A percentile compares a stretch with the other conserved stretches of the same genome.
These are phyloP conservation scores for Rhynchosporium secalis DNA, from an alignment of 2,329 filamentous ascomycete species.

Conservation along the genomic window DNA sequence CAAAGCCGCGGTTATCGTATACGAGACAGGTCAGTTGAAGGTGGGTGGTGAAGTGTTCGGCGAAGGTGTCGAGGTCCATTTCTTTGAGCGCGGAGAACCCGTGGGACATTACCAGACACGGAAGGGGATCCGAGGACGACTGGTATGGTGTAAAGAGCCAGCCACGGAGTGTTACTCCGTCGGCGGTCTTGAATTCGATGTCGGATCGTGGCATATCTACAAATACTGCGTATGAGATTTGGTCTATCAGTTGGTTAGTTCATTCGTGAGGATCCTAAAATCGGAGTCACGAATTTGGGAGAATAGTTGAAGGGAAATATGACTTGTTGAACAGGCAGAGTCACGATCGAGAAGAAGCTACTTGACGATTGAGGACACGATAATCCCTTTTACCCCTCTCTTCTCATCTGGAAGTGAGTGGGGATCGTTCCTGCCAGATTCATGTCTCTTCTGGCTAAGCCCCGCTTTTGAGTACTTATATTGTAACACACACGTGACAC, in stretches of 20 bases:
- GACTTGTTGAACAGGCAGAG: too few relatives aligned
- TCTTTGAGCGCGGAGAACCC: constrained; percentile 33
- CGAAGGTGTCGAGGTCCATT: constrained; percentile 31
- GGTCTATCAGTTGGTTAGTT: too few relatives aligned
- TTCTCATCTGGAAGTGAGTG: too few relatives aligned
- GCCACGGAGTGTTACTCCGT: constrained; percentile 36
- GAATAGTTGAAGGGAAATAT: background rate
- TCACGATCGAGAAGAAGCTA: too few relatives aligned
- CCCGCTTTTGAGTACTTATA: too few relatives aligned
- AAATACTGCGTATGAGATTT: background rate
- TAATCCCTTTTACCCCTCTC: too few relatives aligned
- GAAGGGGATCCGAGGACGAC: constrained; percentile 18
- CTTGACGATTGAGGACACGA: too few relatives aligned
- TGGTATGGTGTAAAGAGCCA: constrained; percentile 36
- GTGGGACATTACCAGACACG: constrained; percentile 31
- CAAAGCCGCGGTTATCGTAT: constrained; percentile 42
- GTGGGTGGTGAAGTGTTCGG: constrained; percentile 30
- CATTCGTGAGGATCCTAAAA: too few relatives aligned
- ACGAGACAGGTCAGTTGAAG: constrained; percentile 38
- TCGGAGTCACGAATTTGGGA: too few relatives aligned
- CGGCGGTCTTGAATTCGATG: constrained; percentile 33
- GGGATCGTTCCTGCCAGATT: too few relatives aligned
- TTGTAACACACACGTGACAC: too few relatives aligned
- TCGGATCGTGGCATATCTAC: constrained; percentile 2
- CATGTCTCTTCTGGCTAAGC: too few relatives aligned